phyloP scores from a whole-genome alignment of 139 green algal genomes.

The Mesotaenium endlicherianum region DNA sequence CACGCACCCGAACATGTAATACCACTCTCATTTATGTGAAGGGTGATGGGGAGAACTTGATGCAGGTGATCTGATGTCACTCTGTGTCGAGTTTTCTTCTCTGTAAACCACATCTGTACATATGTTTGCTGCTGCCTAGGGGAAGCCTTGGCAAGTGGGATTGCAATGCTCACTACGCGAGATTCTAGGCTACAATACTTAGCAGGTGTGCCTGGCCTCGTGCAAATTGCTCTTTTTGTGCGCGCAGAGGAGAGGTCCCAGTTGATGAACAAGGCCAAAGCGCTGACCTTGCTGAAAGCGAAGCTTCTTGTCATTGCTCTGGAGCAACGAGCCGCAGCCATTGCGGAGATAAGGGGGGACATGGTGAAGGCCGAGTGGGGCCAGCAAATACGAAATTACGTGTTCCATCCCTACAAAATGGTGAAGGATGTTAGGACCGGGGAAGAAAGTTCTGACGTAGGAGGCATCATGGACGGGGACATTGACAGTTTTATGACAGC shows the following conservation, averaged over 20 bases:
- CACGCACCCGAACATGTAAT: too few relatives aligned
- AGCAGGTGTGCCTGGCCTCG: conserved; percentile 21
- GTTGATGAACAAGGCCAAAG: conserved; percentile 61
- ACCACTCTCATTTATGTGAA: too few relatives aligned
- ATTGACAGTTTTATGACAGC: conserved; percentile 42
- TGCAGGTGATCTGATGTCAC: too few relatives aligned
- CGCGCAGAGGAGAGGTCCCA: conserved; percentile 70
- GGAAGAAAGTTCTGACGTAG: conserved; percentile 58
- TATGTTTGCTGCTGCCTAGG: too few relatives aligned
- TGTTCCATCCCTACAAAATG: conserved; percentile 95
- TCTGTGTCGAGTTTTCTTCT: too few relatives aligned
- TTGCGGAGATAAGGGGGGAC: conserved; percentile 87
- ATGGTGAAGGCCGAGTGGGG: conserved; percentile 92
- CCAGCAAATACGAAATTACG: conserved; percentile 96
- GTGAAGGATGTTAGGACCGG: conserved; percentile 86
- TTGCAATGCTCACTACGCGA: too few relatives aligned
- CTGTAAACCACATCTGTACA: too few relatives aligned
- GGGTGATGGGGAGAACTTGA: too few relatives aligned
- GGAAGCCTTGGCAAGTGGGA: too few relatives aligned
- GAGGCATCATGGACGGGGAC: conserved; percentile 75
- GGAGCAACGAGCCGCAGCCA: conserved; percentile 72
- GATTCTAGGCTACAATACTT: conserved; percentile 11
- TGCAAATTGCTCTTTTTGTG: background rate
- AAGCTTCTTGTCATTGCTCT: conserved; percentile 80
- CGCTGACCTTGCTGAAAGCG: conserved; percentile 51